phyloP scores from a whole-genome alignment of 352 stramenopile species.

The Aphanomyces stellatus region DNA sequence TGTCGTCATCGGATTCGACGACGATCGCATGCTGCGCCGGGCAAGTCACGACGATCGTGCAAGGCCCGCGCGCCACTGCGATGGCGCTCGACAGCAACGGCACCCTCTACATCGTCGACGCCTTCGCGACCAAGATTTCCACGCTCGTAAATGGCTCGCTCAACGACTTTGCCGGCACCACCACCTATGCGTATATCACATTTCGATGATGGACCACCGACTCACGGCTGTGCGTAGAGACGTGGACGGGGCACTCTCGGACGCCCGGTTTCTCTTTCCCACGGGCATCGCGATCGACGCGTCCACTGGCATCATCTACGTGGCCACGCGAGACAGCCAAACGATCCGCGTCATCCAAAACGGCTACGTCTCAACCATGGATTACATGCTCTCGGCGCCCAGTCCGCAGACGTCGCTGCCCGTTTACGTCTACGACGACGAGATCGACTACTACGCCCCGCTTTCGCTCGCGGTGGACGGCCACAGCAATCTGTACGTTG shows the following conservation, averaged over 20 bases:
- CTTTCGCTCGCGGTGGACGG: conserved; percentile 9
- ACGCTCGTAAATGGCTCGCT: background rate
- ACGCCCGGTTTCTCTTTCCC: conserved; percentile 5
- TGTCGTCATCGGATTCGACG: background rate
- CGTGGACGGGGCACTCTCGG: background rate
- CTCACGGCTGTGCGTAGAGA: background rate
- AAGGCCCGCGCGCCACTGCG: background rate
- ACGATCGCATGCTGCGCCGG: background rate
- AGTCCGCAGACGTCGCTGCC: background rate
- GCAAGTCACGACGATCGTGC: background rate
- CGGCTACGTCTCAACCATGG: conserved; percentile 4
- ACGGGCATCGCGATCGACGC: conserved; percentile 3
- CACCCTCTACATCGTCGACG: conserved; percentile 8
- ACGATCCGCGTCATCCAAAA: conserved; percentile 2
- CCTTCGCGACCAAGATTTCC: conserved; percentile 4
- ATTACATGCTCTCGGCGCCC: too few species aligned
- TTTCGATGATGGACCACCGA: background rate
- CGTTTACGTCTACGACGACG: background rate
- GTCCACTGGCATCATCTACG: background rate
- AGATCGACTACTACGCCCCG: background rate
- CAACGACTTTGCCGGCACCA: background rate
- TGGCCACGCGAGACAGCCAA: background rate
- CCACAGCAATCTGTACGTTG: conserved; percentile 1
- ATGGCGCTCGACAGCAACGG: conserved; percentile 2
- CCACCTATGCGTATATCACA: background rate